A percentile compares a stretch with the other conserved stretches of the same genome.
phyloP scores from a whole-genome alignment of 345 rosid genomes.

The Physaria fendleri region DNA sequence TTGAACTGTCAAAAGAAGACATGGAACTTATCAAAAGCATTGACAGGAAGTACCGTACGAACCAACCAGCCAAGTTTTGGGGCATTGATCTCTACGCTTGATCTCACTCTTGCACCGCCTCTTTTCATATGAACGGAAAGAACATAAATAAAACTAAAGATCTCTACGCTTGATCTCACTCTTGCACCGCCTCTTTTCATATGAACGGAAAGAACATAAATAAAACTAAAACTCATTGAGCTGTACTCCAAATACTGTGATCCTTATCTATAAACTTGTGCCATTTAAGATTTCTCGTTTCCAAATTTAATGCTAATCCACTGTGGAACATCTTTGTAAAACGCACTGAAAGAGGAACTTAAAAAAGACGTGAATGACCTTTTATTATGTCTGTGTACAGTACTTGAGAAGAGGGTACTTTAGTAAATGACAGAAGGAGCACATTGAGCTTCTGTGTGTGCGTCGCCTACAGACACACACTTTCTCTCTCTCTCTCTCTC shows the following conservation, averaged over 20 bases:
- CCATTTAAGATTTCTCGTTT: background rate
- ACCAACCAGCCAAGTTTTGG: conserved; percentile 80
- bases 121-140: too few relatives aligned
- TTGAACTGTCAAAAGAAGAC: conserved; percentile 61
- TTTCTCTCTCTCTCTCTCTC: background rate
- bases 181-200: background rate
- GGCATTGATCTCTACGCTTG: conserved; percentile 72
- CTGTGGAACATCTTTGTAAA: background rate
- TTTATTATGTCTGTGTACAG: too few relatives aligned
- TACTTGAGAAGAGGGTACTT: background rate
- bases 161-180: conserved; percentile 48
- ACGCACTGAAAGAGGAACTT: background rate
- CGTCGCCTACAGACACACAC: background rate
- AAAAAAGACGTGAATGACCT: conserved; percentile 1
- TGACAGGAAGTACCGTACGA: conserved; percentile 59
- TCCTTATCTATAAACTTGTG: too few relatives aligned
- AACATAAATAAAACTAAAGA: too few relatives aligned
- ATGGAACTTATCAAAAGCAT: conserved; percentile 52
- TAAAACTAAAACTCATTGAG: too few relatives aligned
- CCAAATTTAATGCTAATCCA: background rate
- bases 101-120: conserved; percentile 1
- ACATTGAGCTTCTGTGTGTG: background rate
- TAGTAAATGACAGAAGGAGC: background rate
- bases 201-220: too few relatives aligned
- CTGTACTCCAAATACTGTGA: too few relatives aligned